Conservation (phyloP, 1,284 basidiomycete genomes). For the Moesziomyces antarcticus region DNA sequence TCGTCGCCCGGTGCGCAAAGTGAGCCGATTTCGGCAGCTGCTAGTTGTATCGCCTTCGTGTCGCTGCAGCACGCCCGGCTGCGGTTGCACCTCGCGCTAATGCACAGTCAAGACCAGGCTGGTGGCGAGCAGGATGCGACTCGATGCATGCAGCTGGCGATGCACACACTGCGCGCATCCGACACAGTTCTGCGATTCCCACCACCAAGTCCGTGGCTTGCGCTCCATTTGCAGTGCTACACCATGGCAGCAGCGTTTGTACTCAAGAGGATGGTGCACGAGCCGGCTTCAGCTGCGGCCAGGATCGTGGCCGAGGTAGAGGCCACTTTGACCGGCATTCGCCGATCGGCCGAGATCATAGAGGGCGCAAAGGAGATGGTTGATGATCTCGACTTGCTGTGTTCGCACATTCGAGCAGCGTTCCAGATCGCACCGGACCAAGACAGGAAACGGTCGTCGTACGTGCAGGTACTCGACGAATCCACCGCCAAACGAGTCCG, state of each 20-base stretch:
- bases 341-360: too few relatives aligned
- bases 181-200: not conserved
- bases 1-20: not conserved
- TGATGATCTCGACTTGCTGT: too few relatives aligned
- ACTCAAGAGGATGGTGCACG: too few relatives aligned
- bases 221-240: conserved; percentile 3
- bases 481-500: too few relatives aligned
- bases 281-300: too few relatives aligned
- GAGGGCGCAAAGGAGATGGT: too few relatives aligned
- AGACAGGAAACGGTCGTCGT: too few relatives aligned
- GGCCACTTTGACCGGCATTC: too few relatives aligned
- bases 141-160: conserved; percentile 1
- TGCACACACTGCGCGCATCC: not conserved
- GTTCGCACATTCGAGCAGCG: too few relatives aligned
- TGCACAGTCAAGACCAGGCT: not conserved
- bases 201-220: conserved; percentile 8
- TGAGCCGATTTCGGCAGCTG: not conserved
- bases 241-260: conserved; percentile 9
- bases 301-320: too few relatives aligned
- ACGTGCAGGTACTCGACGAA: too few relatives aligned
- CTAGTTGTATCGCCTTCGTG: conserved; percentile 12
- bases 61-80: conserved; percentile 8
- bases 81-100: conserved; percentile 7
- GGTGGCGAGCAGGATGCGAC: not conserved
- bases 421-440: too few relatives aligned